Conservation (phyloP, 2,329 filamentous ascomycete genomes). For the Truncatella angustata region DNA sequence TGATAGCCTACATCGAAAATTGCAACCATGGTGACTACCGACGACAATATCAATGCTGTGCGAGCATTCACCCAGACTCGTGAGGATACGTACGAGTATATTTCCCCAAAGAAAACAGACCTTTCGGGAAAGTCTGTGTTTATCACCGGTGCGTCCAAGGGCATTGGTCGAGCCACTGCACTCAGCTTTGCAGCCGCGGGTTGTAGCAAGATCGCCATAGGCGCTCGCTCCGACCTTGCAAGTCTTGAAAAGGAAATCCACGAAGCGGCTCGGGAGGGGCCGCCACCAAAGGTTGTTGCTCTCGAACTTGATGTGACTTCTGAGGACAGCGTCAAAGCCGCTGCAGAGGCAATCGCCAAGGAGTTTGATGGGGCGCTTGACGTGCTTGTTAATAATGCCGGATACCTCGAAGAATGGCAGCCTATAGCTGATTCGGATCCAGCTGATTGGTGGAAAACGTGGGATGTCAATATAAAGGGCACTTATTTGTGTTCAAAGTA, state of each 20-base stretch:
- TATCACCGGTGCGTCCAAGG: conserved; percentile 49
- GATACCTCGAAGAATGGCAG: conserved; percentile 32
- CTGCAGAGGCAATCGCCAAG: conserved; percentile 24
- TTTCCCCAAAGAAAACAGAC: conserved; percentile 20
- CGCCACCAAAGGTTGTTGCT: conserved; percentile 26
- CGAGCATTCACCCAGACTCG: conserved; percentile 15
- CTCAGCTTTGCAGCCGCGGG: conserved; percentile 49
- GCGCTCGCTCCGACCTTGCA: conserved; percentile 47
- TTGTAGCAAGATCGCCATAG: conserved; percentile 46
- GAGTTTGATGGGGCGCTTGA: conserved; percentile 30
- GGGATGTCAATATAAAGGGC: conserved; percentile 28
- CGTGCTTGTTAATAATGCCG: conserved; percentile 39
- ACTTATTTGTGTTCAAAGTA: conserved; percentile 22
- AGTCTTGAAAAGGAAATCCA: conserved; percentile 35
- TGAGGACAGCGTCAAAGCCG: conserved; percentile 30
- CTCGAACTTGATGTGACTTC: conserved; percentile 33
- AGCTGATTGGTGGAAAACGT: conserved; percentile 19
- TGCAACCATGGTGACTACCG: background rate
- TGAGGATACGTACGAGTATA: conserved; percentile 31
- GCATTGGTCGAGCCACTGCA: conserved; percentile 47
- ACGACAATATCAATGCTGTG: background rate
- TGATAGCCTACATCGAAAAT: background rate
- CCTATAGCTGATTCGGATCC: conserved; percentile 19
- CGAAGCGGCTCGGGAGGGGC: conserved; percentile 27
- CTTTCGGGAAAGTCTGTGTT: conserved; percentile 34